Evolutionary conservation across 2,329 filamentous ascomycete genomes (phyloP).

Genomic region (Botrytis sinoallii): DNA sequence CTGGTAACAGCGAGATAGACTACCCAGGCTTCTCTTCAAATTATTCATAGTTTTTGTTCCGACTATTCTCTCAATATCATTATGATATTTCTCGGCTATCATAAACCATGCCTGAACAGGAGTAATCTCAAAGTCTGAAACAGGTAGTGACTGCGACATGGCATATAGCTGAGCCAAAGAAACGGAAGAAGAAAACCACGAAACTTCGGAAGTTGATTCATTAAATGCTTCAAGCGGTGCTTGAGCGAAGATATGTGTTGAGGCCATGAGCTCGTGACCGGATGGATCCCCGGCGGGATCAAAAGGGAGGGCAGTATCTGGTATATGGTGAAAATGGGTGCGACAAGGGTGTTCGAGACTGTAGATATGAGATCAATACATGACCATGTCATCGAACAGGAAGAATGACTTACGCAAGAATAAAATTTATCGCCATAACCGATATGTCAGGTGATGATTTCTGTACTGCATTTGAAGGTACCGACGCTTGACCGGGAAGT

Average conservation of each 20-base stretch:
- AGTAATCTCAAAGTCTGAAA: constrained; percentile 33
- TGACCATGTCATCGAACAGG: no score
- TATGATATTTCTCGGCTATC: constrained; percentile 22
- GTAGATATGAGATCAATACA: not conserved
- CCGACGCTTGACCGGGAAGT: not conserved
- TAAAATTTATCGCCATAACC: constrained; percentile 34
- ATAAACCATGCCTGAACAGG: constrained; percentile 37
- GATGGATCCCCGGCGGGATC: constrained; percentile 19
- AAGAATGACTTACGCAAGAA: constrained; percentile 30
- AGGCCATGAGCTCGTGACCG: constrained; percentile 34
- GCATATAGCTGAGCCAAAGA: constrained; percentile 24
- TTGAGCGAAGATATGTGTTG: constrained; percentile 28
- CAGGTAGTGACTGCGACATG: constrained; percentile 28
- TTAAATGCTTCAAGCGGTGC: constrained; percentile 24
- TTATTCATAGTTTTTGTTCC: constrained; percentile 16
- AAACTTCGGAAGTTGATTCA: not conserved
- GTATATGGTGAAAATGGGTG: constrained; percentile 8
- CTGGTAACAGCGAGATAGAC: constrained; percentile 29
- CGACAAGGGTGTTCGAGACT: constrained; percentile 17
- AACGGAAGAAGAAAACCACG: constrained; percentile 19
- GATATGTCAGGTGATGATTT: constrained; percentile 19
- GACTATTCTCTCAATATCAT: constrained; percentile 18
- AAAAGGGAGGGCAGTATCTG: constrained; percentile 10
- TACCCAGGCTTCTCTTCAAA: constrained; percentile 28
- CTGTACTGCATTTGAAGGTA: not conserved